phyloP scores from a whole-genome alignment of 1,139 yeast species.

The Debaryomycetaceae sp. region DNA sequence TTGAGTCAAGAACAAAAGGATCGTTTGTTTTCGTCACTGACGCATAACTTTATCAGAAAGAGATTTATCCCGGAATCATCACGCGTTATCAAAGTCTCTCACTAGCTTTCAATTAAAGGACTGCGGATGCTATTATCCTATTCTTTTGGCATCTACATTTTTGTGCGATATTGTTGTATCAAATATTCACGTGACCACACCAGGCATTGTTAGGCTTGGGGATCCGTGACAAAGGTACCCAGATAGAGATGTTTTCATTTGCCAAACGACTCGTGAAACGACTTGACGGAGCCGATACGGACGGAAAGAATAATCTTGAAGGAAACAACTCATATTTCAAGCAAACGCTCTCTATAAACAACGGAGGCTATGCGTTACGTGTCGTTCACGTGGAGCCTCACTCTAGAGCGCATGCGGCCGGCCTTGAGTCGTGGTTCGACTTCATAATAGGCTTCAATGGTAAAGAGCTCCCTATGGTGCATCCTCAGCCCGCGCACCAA shows the following conservation, averaged over 20 bases:
- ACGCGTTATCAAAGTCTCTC: too few relatives aligned
- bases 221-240: too few relatives aligned
- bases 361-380: conserved; percentile 33
- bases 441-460: conserved; percentile 71
- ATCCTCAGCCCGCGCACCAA: conserved; percentile 19
- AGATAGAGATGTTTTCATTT: conserved; percentile 60
- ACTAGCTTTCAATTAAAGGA: too few relatives aligned
- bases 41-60: too few relatives aligned
- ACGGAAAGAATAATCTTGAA: conserved; percentile 12
- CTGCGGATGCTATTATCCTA: too few relatives aligned
- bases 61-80: too few relatives aligned
- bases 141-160: too few relatives aligned
- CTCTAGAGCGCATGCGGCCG: conserved; percentile 24
- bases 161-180: too few relatives aligned
- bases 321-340: conserved; percentile 44
- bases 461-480: conserved; percentile 50
- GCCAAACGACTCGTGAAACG: conserved; percentile 77
- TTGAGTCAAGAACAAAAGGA: too few relatives aligned
- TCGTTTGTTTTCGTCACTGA: too few relatives aligned
- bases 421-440: conserved; percentile 78
- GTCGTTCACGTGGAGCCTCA: conserved; percentile 32
- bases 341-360: conserved; percentile 26
- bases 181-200: too few relatives aligned
- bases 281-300: conserved; percentile 38
- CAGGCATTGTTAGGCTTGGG: too few relatives aligned